A percentile compares a stretch with the other conserved stretches of the same genome.
Conservation (phyloP, 1,284 basidiomycete species). For the Lignosus rhinocerotis region DNA sequence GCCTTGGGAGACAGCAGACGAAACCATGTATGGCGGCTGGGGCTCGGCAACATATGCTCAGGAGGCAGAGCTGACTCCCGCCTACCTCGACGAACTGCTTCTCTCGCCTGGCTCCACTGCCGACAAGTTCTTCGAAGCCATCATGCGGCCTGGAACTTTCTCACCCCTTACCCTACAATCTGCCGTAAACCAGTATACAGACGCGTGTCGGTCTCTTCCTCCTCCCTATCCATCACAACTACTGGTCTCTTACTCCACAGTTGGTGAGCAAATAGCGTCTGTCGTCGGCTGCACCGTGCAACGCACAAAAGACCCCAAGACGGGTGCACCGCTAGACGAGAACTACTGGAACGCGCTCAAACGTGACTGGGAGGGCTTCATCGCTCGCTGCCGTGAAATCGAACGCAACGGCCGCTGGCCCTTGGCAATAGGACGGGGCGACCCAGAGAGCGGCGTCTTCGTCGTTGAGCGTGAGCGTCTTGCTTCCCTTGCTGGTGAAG, state of each 20-base stretch:
- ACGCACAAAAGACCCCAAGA: slow-evolving; percentile 72
- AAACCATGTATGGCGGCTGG: slow-evolving; percentile 46
- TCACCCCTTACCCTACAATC: slow-evolving; percentile 78
- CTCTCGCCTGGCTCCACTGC: slow-evolving; percentile 71
- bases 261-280: slow-evolving; percentile 77
- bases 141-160: slow-evolving; percentile 87
- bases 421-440: slow-evolving; percentile 60
- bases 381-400: slow-evolving; percentile 84
- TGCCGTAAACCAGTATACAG: slow-evolving; percentile 81
- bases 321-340: slow-evolving; percentile 76
- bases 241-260: slow-evolving; percentile 58
- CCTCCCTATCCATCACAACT: slow-evolving; percentile 57
- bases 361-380: slow-evolving; percentile 91
- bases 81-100: slow-evolving; percentile 82
- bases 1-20: slow-evolving; percentile 36
- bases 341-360: slow-evolving; percentile 84
- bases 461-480: slow-evolving; percentile 80
- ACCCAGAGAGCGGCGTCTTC: slow-evolving; percentile 51
- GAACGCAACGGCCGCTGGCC: slow-evolving; percentile 87
- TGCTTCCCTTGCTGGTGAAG: slow-evolving; percentile 62
- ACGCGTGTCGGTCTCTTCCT: slow-evolving; percentile 67
- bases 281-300: slow-evolving; percentile 86
- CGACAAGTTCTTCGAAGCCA: slow-evolving; percentile 77
- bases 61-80: slow-evolving; percentile 80
- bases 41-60: slow-evolving; percentile 53